phyloP scores from a whole-genome alignment of 2,329 filamentous ascomycete species.

The Aspergillus sp. region DNA sequence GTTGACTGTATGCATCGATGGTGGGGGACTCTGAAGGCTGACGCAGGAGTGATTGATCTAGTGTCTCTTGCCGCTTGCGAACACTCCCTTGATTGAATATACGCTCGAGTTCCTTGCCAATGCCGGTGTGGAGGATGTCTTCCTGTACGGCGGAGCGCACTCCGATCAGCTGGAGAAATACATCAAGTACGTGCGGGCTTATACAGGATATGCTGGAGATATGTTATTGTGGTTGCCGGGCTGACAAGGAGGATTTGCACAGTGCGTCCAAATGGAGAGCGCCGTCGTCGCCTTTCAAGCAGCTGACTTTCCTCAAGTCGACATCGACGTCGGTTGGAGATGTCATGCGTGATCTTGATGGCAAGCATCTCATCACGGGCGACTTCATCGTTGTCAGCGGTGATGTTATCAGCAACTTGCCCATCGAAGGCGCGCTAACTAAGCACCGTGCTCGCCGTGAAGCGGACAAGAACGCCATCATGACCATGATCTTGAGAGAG shows the following conservation, averaged over 20 bases:
- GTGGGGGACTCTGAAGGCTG: conserved; percentile 1
- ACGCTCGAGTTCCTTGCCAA: conserved; percentile 94
- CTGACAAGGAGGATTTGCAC: conserved; percentile 6
- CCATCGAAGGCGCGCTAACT: conserved; percentile 75
- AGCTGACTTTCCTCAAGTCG: conserved; percentile 81
- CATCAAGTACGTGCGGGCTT: conserved; percentile 57
- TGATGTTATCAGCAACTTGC: conserved; percentile 86
- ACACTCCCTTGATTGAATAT: conserved; percentile 94
- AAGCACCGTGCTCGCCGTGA: conserved; percentile 78
- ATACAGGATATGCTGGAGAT: background rate
- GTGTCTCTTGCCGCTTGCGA: conserved; percentile 91
- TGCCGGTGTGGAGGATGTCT: conserved; percentile 92
- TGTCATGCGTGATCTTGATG: conserved; percentile 90
- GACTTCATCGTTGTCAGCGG: conserved; percentile 94
- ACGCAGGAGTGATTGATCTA: conserved; percentile 37
- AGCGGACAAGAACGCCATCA: conserved; percentile 90
- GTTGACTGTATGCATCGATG: background rate
- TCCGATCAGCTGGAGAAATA: conserved; percentile 85
- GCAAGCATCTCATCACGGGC: conserved; percentile 77
- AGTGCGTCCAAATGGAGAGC: conserved; percentile 72
- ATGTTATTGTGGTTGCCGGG: background rate
- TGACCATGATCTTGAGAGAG: conserved; percentile 90
- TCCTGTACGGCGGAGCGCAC: conserved; percentile 86
- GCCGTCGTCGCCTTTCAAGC: conserved; percentile 75
- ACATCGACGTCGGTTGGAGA: conserved; percentile 87